phyloP scores from a whole-genome alignment of 2,329 filamentous ascomycete species.

The Cladosporium cucumerinum region DNA sequence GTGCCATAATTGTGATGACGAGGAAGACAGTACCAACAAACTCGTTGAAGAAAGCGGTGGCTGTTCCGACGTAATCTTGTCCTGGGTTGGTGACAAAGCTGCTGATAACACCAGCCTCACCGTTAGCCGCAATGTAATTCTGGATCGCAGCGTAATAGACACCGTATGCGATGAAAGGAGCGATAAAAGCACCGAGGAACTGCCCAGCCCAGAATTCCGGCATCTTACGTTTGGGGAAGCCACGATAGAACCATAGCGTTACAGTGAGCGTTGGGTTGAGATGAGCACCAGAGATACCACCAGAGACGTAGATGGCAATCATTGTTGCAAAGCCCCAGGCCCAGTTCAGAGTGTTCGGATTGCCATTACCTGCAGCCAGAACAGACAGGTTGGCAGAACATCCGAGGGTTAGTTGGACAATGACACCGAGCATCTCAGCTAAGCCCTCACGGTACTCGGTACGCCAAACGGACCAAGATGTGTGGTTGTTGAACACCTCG shows the following conservation, averaged over 20 bases:
- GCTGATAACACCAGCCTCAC: conserved; percentile 33
- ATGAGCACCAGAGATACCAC: conserved; percentile 48
- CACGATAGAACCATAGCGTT: conserved; percentile 44
- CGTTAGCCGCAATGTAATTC: conserved; percentile 28
- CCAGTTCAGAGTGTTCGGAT: conserved; percentile 41
- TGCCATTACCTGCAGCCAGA: conserved; percentile 32
- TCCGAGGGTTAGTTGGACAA: conserved; percentile 40
- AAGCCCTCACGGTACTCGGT: conserved; percentile 52
- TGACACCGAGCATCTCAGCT: conserved; percentile 52
- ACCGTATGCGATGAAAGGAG: conserved; percentile 46
- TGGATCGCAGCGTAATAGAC: conserved; percentile 40
- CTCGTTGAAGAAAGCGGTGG: conserved; percentile 50
- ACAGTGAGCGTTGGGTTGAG: conserved; percentile 49
- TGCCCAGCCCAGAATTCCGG: conserved; percentile 52
- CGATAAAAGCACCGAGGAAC: conserved; percentile 51
- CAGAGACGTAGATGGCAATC: conserved; percentile 42
- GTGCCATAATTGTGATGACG: conserved; percentile 40
- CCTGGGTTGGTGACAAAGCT: conserved; percentile 48
- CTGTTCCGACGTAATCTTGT: conserved; percentile 40
- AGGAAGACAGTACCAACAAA: conserved; percentile 45
- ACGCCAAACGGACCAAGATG: conserved; percentile 49
- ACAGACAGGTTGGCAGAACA: conserved; percentile 47
- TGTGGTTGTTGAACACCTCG: conserved; percentile 47
- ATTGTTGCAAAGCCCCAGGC: conserved; percentile 55
- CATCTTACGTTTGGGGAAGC: conserved; percentile 52